Base-by-base conservation (phyloP, 768 basidiomycete species). In the Naganishia vishniacii region DNA sequence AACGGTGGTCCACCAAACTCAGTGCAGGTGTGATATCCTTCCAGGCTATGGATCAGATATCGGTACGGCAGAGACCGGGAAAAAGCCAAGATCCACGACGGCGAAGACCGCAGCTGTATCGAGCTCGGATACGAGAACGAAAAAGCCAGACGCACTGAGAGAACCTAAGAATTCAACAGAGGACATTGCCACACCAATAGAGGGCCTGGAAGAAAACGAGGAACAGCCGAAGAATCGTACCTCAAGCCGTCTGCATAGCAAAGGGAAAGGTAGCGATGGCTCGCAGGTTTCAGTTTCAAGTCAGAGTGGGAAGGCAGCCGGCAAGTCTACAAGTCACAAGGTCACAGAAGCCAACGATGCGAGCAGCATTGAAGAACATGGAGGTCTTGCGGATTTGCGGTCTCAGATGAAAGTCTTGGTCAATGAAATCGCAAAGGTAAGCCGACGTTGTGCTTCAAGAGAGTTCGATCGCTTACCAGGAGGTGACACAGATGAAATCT, bases 161-260 rank as follows among this genome's bases (percentile, higher is more conserved):
- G 47, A 37, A 13, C 12, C 37, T 20, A 56, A 56, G 37, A 56
- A 56, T n/a, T n/a, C 53, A 56, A 56, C 9, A 56, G 53, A 56
- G 20, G 53, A 56, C 18, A 13, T 29, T 13, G 31, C 34, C 11
- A 20, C 18, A 23, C 23, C 37, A 11, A 26, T 31, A 13, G 53
- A 56, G n/a, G 37, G 12, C 20, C 20, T 26, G 23, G 20, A 41
- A 34, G 53, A 56, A 40, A 34, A 56, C 12, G 34, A 56, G 18
- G 32, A 34, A 15, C 34, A 37, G 31, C 53, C 53, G 20, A 20
- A 12, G 26, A 56, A 56, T 13, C 53, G 53, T 15, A 56, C 37
- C 1, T 56, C 53, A 15, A 56, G 53, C 34, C 53, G 53, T 11
- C 13, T 56, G 26, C 53, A 41, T 11, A 37, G 53, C 34, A 56